Evolutionary conservation across 2,329 filamentous ascomycete genomes (phyloP).

Genomic region (Dendrostoma leiphaemia): DNA sequence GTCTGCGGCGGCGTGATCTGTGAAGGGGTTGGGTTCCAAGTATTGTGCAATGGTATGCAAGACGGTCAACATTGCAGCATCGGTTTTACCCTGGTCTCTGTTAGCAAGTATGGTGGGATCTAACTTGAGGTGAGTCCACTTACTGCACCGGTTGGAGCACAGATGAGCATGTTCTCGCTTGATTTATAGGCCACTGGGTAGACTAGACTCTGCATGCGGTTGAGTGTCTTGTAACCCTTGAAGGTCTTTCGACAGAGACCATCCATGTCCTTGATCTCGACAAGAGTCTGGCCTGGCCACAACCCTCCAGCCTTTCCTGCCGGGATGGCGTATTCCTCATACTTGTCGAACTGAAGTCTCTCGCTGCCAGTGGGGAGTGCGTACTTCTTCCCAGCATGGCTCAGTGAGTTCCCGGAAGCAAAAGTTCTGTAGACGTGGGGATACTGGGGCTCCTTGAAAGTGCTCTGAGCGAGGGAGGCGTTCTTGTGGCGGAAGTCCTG

Average conservation of each 20-base stretch:
- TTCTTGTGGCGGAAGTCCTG: slow-evolving; percentile 84
- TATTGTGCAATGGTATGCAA: slow-evolving; percentile 89
- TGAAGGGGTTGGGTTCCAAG: slow-evolving; percentile 73
- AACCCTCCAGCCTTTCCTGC: slow-evolving; percentile 76
- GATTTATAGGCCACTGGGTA: slow-evolving; percentile 95
- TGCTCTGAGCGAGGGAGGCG: slow-evolving; percentile 66
- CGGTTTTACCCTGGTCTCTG: slow-evolving; percentile 75
- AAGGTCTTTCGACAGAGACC: slow-evolving; percentile 89
- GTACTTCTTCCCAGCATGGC: slow-evolving; percentile 76
- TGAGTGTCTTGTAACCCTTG: slow-evolving; percentile 87
- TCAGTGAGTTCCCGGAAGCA: slow-evolving; percentile 82
- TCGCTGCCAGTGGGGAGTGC: slow-evolving; percentile 74
- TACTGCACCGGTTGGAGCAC: slow-evolving; percentile 88
- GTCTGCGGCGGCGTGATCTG: slow-evolving; percentile 69
- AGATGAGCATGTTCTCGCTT: slow-evolving; percentile 98
- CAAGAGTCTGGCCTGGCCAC: slow-evolving; percentile 68
- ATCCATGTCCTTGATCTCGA: slow-evolving; percentile 81
- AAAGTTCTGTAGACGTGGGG: slow-evolving; percentile 90
- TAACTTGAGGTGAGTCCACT: slow-evolving; percentile 28
- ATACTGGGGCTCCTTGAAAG: slow-evolving; percentile 73
- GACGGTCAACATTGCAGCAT: slow-evolving; percentile 95
- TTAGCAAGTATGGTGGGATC: slow-evolving; percentile 14
- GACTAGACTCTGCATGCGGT: slow-evolving; percentile 96
- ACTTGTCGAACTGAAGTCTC: slow-evolving; percentile 69
- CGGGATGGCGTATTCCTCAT: slow-evolving; percentile 87